Evolutionary conservation across 1,139 yeast genomes (phyloP), one percentile per base, ranked within the genome.

Genomic region (Hansenula anomala): DNA sequence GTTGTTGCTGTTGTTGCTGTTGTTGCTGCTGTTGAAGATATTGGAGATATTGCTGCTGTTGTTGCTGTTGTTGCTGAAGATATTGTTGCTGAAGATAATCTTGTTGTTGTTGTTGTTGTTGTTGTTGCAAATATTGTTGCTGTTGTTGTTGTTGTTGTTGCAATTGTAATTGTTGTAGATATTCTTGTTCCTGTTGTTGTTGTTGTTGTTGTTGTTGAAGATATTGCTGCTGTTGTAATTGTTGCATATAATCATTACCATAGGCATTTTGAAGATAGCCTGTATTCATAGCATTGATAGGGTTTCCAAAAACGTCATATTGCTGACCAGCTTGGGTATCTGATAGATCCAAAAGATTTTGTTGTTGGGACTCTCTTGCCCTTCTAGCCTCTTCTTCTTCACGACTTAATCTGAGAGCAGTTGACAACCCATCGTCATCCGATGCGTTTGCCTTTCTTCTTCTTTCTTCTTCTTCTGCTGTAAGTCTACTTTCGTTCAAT

Each of bases 311-410:
- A 67, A 84, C 69, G 58, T 86, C 95, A 48, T 73, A 79, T 45
- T 64, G 23, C 23, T 20, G 60, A 30, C 51, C 62, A 42, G 65
- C 73, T 26, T 55, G 56, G 33, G 66, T 64, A 44, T 75, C 84
- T 43, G 69, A 71, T 43, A 78, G 64, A 49, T 78, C 84, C 46
- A 79, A 61, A 42, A 79, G 62, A 54, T 79, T 79, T 30, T 64
- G 66, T 47, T 70, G 67, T 44, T 73, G 77, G 37, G 61, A 61
- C 39, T 65, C 67, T 45, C 66, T 69, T 47, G 68, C 66, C 51
- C 73, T 76, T 55, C 80, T 75, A 73, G 82, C 71, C 60, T 83
- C 94, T 53, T 89, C 96, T 58, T 92, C 97, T 62, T 89, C 97
- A 59, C 81, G 69, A 29, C 94, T 82, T 52, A 92, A 73, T 61